phyloP scores from a whole-genome alignment of 768 basidiomycete species.

The Tricholoma matsutake region DNA sequence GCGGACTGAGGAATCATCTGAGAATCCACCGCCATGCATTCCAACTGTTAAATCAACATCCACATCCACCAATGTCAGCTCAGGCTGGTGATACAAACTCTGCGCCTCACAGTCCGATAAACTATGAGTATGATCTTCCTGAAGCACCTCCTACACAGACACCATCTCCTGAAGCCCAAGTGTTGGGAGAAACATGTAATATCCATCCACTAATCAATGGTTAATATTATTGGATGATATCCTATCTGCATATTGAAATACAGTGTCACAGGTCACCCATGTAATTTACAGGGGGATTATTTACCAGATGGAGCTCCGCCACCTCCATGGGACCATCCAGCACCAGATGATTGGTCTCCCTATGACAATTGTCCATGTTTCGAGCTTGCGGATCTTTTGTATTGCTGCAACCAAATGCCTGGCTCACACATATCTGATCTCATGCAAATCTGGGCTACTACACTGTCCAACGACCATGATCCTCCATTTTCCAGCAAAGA shows the following conservation, averaged over 20 bases:
- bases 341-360: not conserved
- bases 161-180: not conserved
- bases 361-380: not conserved
- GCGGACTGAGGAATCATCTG: not conserved
- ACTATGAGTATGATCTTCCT: not conserved
- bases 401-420: not conserved
- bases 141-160: no score
- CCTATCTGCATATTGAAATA: no score
- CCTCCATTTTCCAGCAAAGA: not conserved
- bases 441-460: not conserved
- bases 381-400: not conserved
- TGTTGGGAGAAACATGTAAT: not conserved
- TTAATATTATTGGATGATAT: not conserved
- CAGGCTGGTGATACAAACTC: not conserved
- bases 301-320: not conserved
- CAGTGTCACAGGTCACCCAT: no score
- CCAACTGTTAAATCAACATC: not conserved
- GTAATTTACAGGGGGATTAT: not conserved
- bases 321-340: not conserved
- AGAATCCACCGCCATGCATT: not conserved
- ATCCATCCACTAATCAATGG: not conserved
- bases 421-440: not conserved
- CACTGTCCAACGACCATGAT: not conserved
- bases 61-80: not conserved
- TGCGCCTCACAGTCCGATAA: not conserved